These are phyloP conservation scores for Botryotinia globosa DNA, from an alignment of 2,329 filamentous ascomycete species.

Conservation along the genomic window DNA sequence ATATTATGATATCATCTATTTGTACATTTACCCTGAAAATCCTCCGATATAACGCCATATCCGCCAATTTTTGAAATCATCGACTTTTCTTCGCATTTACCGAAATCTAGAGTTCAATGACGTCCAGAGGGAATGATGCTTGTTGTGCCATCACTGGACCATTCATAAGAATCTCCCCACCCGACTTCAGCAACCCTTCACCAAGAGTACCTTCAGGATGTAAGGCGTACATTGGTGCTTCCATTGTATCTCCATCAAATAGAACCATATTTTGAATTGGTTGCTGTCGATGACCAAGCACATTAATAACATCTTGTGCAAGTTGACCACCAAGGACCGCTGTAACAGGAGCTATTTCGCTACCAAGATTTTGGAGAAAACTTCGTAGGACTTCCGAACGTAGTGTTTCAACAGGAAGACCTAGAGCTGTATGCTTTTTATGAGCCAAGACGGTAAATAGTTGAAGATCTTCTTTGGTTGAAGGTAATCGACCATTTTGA, in stretches of 20 bases:
- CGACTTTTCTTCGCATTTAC: neutral
- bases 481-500: constrained; percentile 54
- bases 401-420: constrained; percentile 65
- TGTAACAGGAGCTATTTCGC: constrained; percentile 81
- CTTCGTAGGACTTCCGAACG: constrained; percentile 70
- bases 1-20: constrained; percentile 14
- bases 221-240: constrained; percentile 76
- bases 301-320: constrained; percentile 96
- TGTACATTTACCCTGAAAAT: constrained; percentile 17
- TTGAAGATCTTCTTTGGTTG: constrained; percentile 62
- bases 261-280: constrained; percentile 93
- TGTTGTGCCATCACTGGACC: constrained; percentile 21
- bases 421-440: constrained; percentile 72
- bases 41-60: constrained; percentile 22
- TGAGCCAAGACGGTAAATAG: constrained; percentile 75
- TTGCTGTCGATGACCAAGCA: constrained; percentile 85
- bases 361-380: constrained; percentile 83
- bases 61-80: neutral
- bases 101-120: constrained; percentile 26
- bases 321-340: constrained; percentile 88
- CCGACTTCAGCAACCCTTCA: constrained; percentile 39
- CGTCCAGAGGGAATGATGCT: constrained; percentile 29
- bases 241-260: constrained; percentile 81
- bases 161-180: constrained; percentile 17
- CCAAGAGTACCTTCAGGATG: constrained; percentile 65